Conservation (phyloP, 495 filamentous ascomycete genomes). For the Podospora fimiseda region DNA sequence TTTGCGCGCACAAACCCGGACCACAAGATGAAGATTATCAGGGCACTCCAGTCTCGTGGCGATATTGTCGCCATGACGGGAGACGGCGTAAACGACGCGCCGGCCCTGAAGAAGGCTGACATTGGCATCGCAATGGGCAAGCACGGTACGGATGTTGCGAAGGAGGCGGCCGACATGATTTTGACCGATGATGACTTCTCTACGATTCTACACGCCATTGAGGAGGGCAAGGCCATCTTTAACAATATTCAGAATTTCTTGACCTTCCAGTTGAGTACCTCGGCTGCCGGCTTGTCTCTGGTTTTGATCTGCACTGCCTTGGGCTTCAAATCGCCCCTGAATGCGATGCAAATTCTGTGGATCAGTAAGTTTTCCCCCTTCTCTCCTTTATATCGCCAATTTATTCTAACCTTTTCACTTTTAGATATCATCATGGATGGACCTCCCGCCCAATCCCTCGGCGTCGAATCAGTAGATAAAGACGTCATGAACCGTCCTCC, state of each 20-base stretch:
- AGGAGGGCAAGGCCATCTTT: slow-evolving; percentile 98
- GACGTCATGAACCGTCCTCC: slow-evolving; percentile 90
- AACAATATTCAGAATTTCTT: slow-evolving; percentile 99
- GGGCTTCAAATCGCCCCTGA: slow-evolving; percentile 88
- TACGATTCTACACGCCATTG: slow-evolving; percentile 91
- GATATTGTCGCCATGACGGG: slow-evolving; percentile 99
- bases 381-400: neutral
- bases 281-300: slow-evolving; percentile 84
- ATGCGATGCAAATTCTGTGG: slow-evolving; percentile 99
- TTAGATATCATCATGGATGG: slow-evolving; percentile 99
- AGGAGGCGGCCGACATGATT: slow-evolving; percentile 99
- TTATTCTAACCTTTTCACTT: slow-evolving; percentile 22
- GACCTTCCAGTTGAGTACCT: slow-evolving; percentile 96
- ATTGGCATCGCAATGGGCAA: slow-evolving; percentile 97
- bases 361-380: slow-evolving; percentile 65
- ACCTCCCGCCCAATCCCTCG: slow-evolving; percentile 92
- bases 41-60: slow-evolving; percentile 82
- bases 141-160: slow-evolving; percentile 93
- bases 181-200: slow-evolving; percentile 97
- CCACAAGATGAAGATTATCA: slow-evolving; percentile 95
- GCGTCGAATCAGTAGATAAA: slow-evolving; percentile 92
- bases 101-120: slow-evolving; percentile 92
- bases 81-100: slow-evolving; percentile 96
- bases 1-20: slow-evolving; percentile 95
- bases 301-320: slow-evolving; percentile 87